Base-by-base conservation (phyloP, 192 early-diverging fungal species). In the Gorgonomyces haynaldii region DNA sequence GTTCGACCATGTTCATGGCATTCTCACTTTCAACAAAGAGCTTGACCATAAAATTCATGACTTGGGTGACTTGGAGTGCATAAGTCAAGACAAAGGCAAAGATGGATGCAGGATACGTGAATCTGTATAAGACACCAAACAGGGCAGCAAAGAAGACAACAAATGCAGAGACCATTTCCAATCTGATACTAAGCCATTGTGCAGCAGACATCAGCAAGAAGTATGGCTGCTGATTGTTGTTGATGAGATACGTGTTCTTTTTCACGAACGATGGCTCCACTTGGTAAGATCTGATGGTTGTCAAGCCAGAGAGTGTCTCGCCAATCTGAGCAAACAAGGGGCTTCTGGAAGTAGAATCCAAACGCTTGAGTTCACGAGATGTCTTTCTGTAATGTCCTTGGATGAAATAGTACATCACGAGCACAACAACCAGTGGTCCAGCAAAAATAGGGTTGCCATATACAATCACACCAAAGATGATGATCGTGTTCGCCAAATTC, bases 81-180 rank as follows among this genome's bases (percentile, higher is more conserved):
- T 89, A 89, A 46, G 71, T 69, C 28, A 94, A 68, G 27, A 79
- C 70, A 44, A 98, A 72, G 31, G 85, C 95, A 24, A 89, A 86
- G 54, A 87, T 60, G 4, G 88, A 87, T 0, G 93, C 77, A 48
- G 83, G 81, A 21, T 57, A 13, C n/a, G 4, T 15, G 17, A 15
- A 6, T 28, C 29, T 7, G 16, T 1, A 1, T 7, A 15, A 27
- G 6, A 43, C 42, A 0, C 10, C 23, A 48, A 24, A 50, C 1
- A 37, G 1, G 0, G 42, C 26, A 2, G 29, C 23, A 28, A 43
- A 43, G 15, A 66, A 41, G 4, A 81, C 62, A 23, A 94, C 81
- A 26, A 84, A 53, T 9, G 83, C 78, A 26, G 79, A 81, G 0
- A 81, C 20, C 7, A 53, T 43, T 28, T 3, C 19, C 1, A 36